Conservation (phyloP, 805 yeast species). For the Yamadazyma scolyti region DNA sequence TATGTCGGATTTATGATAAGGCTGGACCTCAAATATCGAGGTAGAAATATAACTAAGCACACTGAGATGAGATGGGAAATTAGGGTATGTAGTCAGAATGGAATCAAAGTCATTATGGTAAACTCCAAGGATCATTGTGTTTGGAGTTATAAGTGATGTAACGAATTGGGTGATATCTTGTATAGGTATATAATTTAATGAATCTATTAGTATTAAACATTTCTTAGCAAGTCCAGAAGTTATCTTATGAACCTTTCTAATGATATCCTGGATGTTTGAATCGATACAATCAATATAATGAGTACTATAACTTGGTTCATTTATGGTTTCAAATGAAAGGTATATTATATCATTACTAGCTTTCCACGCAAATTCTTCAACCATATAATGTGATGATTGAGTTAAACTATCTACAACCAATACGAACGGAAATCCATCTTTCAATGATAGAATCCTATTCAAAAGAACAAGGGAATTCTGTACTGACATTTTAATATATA, state of each 20-base stretch:
- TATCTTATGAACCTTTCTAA: slow-evolving; percentile 1
- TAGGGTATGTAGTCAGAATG: slow-evolving; percentile 16
- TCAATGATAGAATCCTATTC: slow-evolving; percentile 61
- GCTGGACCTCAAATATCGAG: slow-evolving; percentile 60
- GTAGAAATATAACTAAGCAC: slow-evolving; percentile 72
- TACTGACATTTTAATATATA: slow-evolving; percentile 1
- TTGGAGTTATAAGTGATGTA: slow-evolving; percentile 39
- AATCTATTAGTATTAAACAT: slow-evolving; percentile 44
- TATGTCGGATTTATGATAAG: slow-evolving; percentile 22
- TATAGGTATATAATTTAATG: slow-evolving; percentile 56
- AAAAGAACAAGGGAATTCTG: slow-evolving; percentile 46
- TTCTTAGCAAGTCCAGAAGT: slow-evolving; percentile 3
- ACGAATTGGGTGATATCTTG: slow-evolving; percentile 48
- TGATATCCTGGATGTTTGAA: slow-evolving; percentile 1
- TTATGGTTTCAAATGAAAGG: slow-evolving; percentile 66
- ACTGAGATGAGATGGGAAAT: slow-evolving; percentile 52
- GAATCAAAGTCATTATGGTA: slow-evolving; percentile 27
- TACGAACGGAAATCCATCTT: slow-evolving; percentile 72
- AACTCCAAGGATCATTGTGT: slow-evolving; percentile 27
- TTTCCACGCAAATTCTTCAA: slow-evolving; percentile 55
- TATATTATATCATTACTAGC: slow-evolving; percentile 40
- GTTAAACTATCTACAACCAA: slow-evolving; percentile 65
- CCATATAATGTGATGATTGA: slow-evolving; percentile 59
- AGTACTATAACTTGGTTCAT: slow-evolving; percentile 47
- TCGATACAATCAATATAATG: slow-evolving; percentile 45